Base-by-base conservation (phyloP, 257 asterid species). In the Solanum arcanum region DNA sequence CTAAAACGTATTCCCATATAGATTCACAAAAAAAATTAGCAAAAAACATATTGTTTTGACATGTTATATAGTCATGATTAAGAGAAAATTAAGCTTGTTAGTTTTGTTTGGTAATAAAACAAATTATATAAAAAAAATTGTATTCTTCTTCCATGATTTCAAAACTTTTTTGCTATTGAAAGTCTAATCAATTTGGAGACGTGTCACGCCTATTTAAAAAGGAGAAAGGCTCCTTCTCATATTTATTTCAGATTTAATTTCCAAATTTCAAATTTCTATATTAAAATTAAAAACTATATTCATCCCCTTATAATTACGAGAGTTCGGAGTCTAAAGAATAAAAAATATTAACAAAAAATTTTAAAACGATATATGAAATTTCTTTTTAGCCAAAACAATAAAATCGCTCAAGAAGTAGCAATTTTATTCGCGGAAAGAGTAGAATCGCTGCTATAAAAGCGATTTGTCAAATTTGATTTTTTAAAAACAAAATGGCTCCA, bases 401-500 rank as follows among this genome's bases (percentile, higher is more conserved):
- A 33, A 33, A 33, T 33, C 35, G 35, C 35, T 33, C 35, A 31
- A 0, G 33, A 31, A 3, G 0, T 31, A 33, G 35, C 4, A 5
- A 33, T 33, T 33, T 31, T 31, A 31, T 31, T 31, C 0, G 33
- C 33, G 0, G 3, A 31, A 31, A 31, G 3, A 31, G 3, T 3
- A 3, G 0, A 31, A 31, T 31, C 33, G 0, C 33, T 31, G 33
- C 0, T 0, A 31, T 31, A 31, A 31, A 0, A 31, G 0, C 33
- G 33, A 31, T 31, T 31, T 31, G 33, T 31, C 0, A 31, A 3
- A 31, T 31, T 31, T 31, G 4, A 31, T 31, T 31, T 31, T 31
- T 31, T 0, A 31, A 31, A 31, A 31, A 31, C 33, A 31, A 31
- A 31, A 31, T 31, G 0, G 33, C 33, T 31, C 33, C n/a, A n/a